Evolutionary conservation across 164 flowering plant genomes (phyloP), one percentile per base, ranked within the genome.

Genomic region (Nymphaea colorata): DNA sequence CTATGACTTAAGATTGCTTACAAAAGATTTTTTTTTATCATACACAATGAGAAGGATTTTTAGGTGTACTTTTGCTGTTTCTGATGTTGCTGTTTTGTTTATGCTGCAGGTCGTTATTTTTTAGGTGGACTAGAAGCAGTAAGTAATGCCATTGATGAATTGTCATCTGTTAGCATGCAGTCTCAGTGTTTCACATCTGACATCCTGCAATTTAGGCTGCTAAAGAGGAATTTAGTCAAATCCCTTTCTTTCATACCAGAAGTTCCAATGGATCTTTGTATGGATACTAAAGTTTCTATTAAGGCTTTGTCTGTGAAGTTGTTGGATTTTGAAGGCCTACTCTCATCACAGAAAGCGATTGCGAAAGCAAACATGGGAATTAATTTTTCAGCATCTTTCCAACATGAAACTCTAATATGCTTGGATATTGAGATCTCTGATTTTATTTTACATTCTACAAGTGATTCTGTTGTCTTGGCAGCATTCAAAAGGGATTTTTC

Each of bases 281-380:
- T 69, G 5, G 86, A 88, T 65, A 67, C 79, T 65, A 79, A 61
- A 72, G 75, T 77, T 67, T 74, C 68, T 71, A 76, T 79, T 69
- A 74, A 75, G 72, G 79, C 83, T 25, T 44, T 88, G 73, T 71
- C 76, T 25, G 57, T 87, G 67, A 76, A 75, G 61, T 73, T 85
- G 44, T 62, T 43, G 64, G 76, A 41, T 18, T 67, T 65, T 2
- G 70, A 66, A 67, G 41, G 71, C 11, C 76, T 75, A 47, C 65
- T 76, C 63, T 57, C 45, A 51, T 66, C 71, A 41, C 72, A 72
- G 3, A 78, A 82, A 65, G 69, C 76, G 55, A 69, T 87, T 69
- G 87, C 85, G 17, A 73, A 74, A 72, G 79, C 76, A 63, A 84
- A 88, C 43, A 76, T 81, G 82, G 79, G 82, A 42, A 82, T 94